Evolutionary conservation across 106 monocot species (phyloP).

Genomic region (Amphibolis antarctica): DNA sequence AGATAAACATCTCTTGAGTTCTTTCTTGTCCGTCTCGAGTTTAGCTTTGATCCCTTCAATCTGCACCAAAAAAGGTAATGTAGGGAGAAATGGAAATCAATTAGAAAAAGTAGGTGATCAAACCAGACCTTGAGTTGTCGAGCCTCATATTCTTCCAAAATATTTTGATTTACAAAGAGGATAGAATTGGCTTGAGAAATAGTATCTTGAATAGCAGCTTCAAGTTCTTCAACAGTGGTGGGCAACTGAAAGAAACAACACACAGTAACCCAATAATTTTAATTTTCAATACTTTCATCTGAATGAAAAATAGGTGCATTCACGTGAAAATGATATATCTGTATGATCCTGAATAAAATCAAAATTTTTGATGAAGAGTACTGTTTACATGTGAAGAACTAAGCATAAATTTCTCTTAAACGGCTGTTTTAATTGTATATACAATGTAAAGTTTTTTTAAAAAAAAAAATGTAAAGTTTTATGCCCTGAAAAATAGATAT

Average conservation of each 20-base stretch:
- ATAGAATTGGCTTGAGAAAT: constrained; percentile 89
- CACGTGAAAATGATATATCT: too few relatives aligned
- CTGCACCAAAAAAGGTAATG: constrained; percentile 19
- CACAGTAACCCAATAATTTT: too few relatives aligned
- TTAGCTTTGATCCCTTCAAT: constrained; percentile 45
- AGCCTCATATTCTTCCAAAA: constrained; percentile 78
- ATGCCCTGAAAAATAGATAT: too few relatives aligned
- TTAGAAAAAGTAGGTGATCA: not conserved
- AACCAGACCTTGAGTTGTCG: constrained; percentile 62
- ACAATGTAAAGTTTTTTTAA: too few relatives aligned
- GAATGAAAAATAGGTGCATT: too few relatives aligned
- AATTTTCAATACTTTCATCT: too few relatives aligned
- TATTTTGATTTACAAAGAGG: constrained; percentile 83
- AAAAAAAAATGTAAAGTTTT: too few relatives aligned
- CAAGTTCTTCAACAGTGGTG: constrained; percentile 73
- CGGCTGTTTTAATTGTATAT: too few relatives aligned
- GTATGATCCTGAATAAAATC: too few relatives aligned
- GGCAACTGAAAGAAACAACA: constrained; percentile 58
- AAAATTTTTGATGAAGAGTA: too few relatives aligned
- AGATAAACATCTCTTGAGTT: constrained; percentile 40
- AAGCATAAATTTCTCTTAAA: too few relatives aligned
- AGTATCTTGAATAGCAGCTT: constrained; percentile 81
- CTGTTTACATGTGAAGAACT: too few relatives aligned
- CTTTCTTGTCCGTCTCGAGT: constrained; percentile 43
- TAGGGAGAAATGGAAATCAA: not conserved